phyloP scores from a whole-genome alignment of 805 yeast species.

The Lachancea sp. region DNA sequence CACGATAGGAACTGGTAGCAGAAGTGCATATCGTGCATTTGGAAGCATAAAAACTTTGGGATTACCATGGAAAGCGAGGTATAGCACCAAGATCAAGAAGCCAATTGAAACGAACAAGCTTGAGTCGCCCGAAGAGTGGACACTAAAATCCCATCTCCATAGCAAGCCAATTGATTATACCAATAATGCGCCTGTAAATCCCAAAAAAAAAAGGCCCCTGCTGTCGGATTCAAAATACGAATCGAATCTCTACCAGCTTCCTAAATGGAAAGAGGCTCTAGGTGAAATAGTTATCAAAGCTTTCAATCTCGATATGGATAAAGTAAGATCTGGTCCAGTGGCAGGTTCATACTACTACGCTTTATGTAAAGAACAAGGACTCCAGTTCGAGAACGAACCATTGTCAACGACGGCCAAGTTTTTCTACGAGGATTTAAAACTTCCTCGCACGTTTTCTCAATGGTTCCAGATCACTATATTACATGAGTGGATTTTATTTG shows the following conservation, averaged over 20 bases:
- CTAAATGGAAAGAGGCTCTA: constrained; percentile 47
- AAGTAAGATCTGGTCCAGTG: constrained; percentile 85
- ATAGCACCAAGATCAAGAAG: neutral
- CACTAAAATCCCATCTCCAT: constrained; percentile 19
- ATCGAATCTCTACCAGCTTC: constrained; percentile 35
- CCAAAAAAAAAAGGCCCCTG: constrained; percentile 31
- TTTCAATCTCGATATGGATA: constrained; percentile 84
- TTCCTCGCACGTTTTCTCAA: constrained; percentile 86
- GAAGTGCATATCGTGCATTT: neutral
- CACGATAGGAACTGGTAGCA: neutral
- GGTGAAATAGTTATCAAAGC: constrained; percentile 58
- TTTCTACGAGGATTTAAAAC: constrained; percentile 74
- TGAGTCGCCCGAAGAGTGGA: constrained; percentile 27
- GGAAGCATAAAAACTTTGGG: neutral
- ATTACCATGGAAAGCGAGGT: neutral
- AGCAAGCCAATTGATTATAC: constrained; percentile 18
- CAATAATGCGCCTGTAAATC: constrained; percentile 32
- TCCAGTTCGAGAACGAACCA: constrained; percentile 68
- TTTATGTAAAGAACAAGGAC: constrained; percentile 79
- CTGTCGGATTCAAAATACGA: constrained; percentile 37
- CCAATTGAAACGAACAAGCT: neutral
- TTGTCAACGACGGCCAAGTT: constrained; percentile 68
- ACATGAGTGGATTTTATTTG: constrained; percentile 90
- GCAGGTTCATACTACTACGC: constrained; percentile 87
- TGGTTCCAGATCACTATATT: constrained; percentile 91